Evolutionary conservation across 371 early-diverging fungal species (phyloP), one percentile per base, ranked within the genome.

Genomic region (Mucor piriformis): DNA sequence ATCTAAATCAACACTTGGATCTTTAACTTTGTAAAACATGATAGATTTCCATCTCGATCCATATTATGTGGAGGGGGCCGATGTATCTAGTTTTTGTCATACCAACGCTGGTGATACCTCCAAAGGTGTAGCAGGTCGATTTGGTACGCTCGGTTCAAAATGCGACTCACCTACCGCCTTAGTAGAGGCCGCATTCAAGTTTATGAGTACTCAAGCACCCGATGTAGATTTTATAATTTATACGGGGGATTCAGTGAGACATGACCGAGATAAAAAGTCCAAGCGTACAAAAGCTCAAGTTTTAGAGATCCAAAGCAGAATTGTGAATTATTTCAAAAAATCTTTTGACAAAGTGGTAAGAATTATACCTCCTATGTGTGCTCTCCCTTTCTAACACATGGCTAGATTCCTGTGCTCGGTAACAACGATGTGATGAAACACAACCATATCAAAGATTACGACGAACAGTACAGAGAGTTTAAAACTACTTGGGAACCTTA

Each of bases 221-320:
- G 59, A 72, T 49, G 51, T 72, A 13, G 76, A 81, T 37, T 81
- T 81, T 68, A 59, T 81, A 38, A 46, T 81, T 11, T 77, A 76
- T 49, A 81, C 81, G 25, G 81, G 78, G 43, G 81, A 81, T 50
- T 67, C 71, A 6, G 69, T 66, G 8, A 61, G 81, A 32, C 81
- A 81, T 64, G 68, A 70, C 50, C 54, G 61, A 42, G 16, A 16
- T 59, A 23, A 50, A 71, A 21, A 66, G 58, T 18, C 18, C 42
- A 6, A 18, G 7, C 42, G 42, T 6, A 42, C 42, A 1, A 27
- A 50, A 6, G 59, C 59, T 2, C 68, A 77, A 20, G 64, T 72
- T 4, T 27, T 67, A 11, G 29, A 53, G 1, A 61, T 56, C 27
- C 76, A 81, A 50, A 54, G 61, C 23, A 27, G n/a, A 1, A 33